Conservation (phyloP, 805 yeast genomes). For the Starmerella stigmatis region DNA sequence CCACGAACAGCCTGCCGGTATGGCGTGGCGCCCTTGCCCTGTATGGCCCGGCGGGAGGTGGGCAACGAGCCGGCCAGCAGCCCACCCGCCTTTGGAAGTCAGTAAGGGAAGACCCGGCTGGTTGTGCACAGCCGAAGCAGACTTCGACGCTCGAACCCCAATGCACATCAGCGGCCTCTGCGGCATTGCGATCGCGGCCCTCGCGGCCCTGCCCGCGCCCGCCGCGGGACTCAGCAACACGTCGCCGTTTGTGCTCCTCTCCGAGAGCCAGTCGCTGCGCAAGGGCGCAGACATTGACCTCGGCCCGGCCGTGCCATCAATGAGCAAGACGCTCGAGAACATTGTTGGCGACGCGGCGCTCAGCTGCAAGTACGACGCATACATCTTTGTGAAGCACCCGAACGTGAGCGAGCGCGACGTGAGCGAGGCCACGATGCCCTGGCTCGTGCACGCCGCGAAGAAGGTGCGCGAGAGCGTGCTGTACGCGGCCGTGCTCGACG, state of each 20-base stretch:
- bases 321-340: conserved; percentile 9
- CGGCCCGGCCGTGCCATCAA: conserved; percentile 3
- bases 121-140: too few species aligned
- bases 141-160: too few species aligned
- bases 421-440: conserved; percentile 26
- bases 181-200: not conserved
- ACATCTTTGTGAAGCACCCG: conserved; percentile 46
- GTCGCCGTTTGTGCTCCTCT: conserved; percentile 20
- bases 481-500: conserved; percentile 9
- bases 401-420: conserved; percentile 40
- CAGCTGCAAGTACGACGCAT: conserved; percentile 46
- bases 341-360: conserved; percentile 17
- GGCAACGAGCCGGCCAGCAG: too few species aligned
- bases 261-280: conserved; percentile 10
- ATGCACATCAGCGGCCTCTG: conserved; percentile 1
- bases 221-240: conserved; percentile 18
- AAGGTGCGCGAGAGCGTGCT: conserved; percentile 18
- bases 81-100: too few species aligned
- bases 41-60: too few species aligned
- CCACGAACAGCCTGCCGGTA: too few species aligned
- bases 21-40: too few species aligned
- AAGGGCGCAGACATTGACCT: not conserved
- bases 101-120: too few species aligned
- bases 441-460: conserved; percentile 22
- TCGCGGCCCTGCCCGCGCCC: not conserved